Percentiles rank a stretch among this genome's conserved stretches.
Conservation (phyloP, 1,284 basidiomycete genomes). For the Fomitopsis pinicola region DNA sequence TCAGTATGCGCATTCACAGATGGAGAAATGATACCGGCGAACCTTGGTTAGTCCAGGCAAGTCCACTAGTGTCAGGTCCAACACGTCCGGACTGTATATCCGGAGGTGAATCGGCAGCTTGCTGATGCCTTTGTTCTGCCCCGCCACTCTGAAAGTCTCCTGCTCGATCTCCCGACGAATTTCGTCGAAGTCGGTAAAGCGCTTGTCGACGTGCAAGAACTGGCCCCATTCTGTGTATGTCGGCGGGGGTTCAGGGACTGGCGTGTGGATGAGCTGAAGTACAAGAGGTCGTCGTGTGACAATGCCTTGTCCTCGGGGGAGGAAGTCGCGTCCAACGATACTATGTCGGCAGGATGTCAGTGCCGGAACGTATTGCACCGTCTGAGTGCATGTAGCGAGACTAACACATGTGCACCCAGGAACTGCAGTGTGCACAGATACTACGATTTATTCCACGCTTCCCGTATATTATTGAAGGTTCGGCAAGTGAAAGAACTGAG, state of each 20-base stretch:
- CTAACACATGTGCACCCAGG: too few relatives aligned
- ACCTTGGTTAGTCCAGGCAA: constrained; percentile 95
- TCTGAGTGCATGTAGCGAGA: too few relatives aligned
- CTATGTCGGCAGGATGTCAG: constrained; percentile 32
- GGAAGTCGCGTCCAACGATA: constrained; percentile 94
- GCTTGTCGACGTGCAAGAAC: constrained; percentile 94
- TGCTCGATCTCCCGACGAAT: constrained; percentile 97
- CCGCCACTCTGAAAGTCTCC: constrained; percentile 96
- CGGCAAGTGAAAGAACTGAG: too few relatives aligned
- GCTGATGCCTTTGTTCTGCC: constrained; percentile 98
- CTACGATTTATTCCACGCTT: too few relatives aligned
- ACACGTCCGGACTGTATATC: constrained; percentile 93
- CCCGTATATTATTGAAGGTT: too few relatives aligned
- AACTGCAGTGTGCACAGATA: too few relatives aligned
- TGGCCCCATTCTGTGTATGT: constrained; percentile 87
- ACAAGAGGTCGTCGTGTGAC: constrained; percentile 94
- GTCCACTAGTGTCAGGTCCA: constrained; percentile 95
- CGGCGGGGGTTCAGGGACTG: constrained; percentile 41
- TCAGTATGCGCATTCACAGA: background rate
- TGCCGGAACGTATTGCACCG: too few relatives aligned
- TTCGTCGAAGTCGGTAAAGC: constrained; percentile 93
- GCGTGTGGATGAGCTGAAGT: constrained; percentile 92
- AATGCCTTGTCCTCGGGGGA: constrained; percentile 91
- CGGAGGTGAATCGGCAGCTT: constrained; percentile 92
- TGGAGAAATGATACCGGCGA: constrained; percentile 18